A percentile compares a stretch with the other conserved stretches of the same genome.
These are phyloP conservation scores for Xerocomellus amylosporus DNA, from an alignment of 768 basidiomycete genomes.

Conservation along the genomic window DNA sequence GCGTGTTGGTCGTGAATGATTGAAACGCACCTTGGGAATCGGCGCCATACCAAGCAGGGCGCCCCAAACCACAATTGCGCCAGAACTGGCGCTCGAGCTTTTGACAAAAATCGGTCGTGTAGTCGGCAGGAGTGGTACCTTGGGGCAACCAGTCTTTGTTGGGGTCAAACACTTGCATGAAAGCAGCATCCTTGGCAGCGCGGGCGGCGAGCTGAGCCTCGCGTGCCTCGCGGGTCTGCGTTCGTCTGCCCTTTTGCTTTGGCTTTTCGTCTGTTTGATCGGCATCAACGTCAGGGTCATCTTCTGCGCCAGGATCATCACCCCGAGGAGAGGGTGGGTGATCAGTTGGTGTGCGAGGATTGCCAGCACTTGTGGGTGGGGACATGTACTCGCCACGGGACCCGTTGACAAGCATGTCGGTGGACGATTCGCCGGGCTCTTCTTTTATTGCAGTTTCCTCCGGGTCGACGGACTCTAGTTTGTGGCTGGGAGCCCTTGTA, in stretches of 20 bases:
- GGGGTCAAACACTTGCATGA: conserved; percentile 72
- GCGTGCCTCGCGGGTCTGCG: conserved; percentile 39
- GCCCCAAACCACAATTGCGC: conserved; percentile 86
- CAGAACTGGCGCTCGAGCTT: conserved; percentile 88
- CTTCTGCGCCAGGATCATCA: conserved; percentile 15
- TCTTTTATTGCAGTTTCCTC: conserved; percentile 44
- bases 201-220: conserved; percentile 51
- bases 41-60: conserved; percentile 96
- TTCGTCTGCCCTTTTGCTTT: conserved; percentile 44
- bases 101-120: conserved; percentile 83
- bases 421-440: conserved; percentile 34
- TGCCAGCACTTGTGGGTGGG: conserved; percentile 26
- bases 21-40: conserved; percentile 77
- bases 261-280: conserved; percentile 34
- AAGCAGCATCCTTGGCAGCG: conserved; percentile 45
- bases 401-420: conserved; percentile 3
- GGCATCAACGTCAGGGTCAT: conserved; percentile 14
- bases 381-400: conserved; percentile 21
- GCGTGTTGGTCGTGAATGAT: background rate
- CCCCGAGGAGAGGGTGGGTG: conserved; percentile 3
- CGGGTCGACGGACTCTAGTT: conserved; percentile 45
- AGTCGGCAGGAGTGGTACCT: conserved; percentile 70
- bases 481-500: conserved; percentile 39
- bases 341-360: conserved; percentile 23
- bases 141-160: conserved; percentile 76